Percentiles rank a stretch among this genome's conserved stretches.
Conservation (phyloP, 1,139 yeast species). For the Pichia sp. region DNA sequence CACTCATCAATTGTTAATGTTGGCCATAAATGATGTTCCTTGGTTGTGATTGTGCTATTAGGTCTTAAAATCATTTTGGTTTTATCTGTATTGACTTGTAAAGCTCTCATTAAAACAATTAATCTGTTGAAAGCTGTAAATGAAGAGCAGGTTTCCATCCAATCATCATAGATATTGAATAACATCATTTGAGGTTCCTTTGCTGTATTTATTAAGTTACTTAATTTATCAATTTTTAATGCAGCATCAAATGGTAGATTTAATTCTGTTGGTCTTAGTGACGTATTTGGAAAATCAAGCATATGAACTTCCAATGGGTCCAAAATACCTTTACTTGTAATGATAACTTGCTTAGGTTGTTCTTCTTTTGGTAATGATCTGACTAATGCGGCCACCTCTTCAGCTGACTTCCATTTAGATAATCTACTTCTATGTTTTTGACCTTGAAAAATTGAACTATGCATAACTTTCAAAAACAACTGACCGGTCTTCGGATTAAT, state of each 20-base stretch:
- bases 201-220: constrained; percentile 75
- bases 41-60: constrained; percentile 60
- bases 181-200: constrained; percentile 90
- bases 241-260: constrained; percentile 88
- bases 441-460: constrained; percentile 95
- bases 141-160: constrained; percentile 78
- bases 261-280: constrained; percentile 84
- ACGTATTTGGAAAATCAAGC: constrained; percentile 91
- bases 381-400: constrained; percentile 88
- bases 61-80: constrained; percentile 74
- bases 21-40: constrained; percentile 92
- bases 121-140: constrained; percentile 92
- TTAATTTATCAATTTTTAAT: constrained; percentile 71
- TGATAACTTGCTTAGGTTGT: constrained; percentile 89
- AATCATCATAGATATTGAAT: constrained; percentile 89
- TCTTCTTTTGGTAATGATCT: constrained; percentile 88
- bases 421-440: constrained; percentile 90
- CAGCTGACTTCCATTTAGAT: constrained; percentile 98
- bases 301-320: constrained; percentile 96
- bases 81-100: constrained; percentile 70
- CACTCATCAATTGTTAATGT: constrained; percentile 81
- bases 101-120: constrained; percentile 69
- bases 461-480: constrained; percentile 79
- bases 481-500: constrained; percentile 89
- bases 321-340: constrained; percentile 81